These are phyloP conservation scores for Marasmius tenuissimus DNA, from an alignment of 1,284 basidiomycete species.

Conservation along the genomic window DNA sequence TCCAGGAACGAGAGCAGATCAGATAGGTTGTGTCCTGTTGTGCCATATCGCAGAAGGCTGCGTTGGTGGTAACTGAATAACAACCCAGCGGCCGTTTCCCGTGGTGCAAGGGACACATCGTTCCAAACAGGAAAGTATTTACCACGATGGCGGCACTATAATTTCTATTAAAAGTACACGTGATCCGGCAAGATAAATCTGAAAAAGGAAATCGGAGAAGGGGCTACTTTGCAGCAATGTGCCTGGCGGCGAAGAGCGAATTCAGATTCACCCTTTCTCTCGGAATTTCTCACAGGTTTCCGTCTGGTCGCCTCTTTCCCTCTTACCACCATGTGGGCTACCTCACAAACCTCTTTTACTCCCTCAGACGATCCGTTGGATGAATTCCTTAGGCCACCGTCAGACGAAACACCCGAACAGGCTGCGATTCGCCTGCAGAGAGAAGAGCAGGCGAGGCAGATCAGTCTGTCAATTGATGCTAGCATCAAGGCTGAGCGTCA, in stretches of 20 bases:
- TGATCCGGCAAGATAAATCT: no score
- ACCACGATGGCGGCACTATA: no score
- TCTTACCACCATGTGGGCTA: conserved; percentile 6
- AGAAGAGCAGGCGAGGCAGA: conserved; percentile 61
- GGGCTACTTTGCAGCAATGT: background rate
- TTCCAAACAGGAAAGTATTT: no score
- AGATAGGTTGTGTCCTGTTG: no score
- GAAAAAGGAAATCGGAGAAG: background rate
- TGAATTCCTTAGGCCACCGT: conserved; percentile 57
- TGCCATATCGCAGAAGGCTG: no score
- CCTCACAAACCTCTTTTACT: background rate
- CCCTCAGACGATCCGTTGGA: conserved; percentile 60
- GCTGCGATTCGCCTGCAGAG: conserved; percentile 47
- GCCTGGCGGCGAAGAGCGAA: background rate
- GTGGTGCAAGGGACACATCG: no score
- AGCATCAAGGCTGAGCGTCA: conserved; percentile 61
- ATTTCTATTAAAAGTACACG: no score
- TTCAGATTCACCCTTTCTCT: background rate
- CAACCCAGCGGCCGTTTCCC: no score
- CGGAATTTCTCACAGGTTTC: conserved; percentile 1
- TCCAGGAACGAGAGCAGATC: no score
- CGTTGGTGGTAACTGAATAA: no score
- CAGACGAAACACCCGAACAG: conserved; percentile 59
- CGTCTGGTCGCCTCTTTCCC: background rate
- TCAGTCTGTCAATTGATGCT: conserved; percentile 69